Conservation (phyloP, 371 early-diverging fungal genomes). For the Synchytrium microbalum region DNA sequence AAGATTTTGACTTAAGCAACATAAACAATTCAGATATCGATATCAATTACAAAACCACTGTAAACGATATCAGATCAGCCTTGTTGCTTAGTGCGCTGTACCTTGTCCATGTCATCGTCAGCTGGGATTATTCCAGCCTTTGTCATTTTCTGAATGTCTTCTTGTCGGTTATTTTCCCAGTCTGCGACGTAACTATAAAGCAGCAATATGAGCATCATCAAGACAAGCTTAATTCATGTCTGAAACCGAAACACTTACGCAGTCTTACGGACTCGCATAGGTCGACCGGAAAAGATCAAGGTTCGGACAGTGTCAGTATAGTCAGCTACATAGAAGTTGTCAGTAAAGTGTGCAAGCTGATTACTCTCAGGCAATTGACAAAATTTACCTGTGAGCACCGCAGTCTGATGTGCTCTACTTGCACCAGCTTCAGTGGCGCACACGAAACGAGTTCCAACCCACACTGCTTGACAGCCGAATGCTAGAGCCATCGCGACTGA, state of each 20-base stretch:
- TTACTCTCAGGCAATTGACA: slow-evolving; percentile 24
- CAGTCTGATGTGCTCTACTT: slow-evolving; percentile 12
- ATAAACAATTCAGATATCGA: slow-evolving; percentile 16
- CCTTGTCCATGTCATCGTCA: not conserved
- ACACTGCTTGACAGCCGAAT: slow-evolving; percentile 31
- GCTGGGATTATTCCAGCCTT: slow-evolving; percentile 23
- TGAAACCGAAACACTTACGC: slow-evolving; percentile 3
- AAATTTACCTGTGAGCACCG: slow-evolving; percentile 20
- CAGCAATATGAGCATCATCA: too few relatives aligned
- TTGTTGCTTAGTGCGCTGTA: too few relatives aligned
- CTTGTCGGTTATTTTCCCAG: slow-evolving; percentile 26
- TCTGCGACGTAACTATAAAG: slow-evolving; percentile 1
- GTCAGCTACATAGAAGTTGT: too few relatives aligned
- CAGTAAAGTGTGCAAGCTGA: slow-evolving; percentile 25
- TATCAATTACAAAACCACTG: slow-evolving; percentile 11
- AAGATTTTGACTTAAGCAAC: not conserved
- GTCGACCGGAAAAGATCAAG: slow-evolving; percentile 33
- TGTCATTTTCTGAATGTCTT: slow-evolving; percentile 25
- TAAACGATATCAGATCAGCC: slow-evolving; percentile 7
- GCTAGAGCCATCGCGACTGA: too few relatives aligned
- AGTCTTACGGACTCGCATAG: slow-evolving; percentile 27
- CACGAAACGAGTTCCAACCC: slow-evolving; percentile 38
- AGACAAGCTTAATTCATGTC: not conserved
- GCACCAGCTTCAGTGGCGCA: slow-evolving; percentile 33
- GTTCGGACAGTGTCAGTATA: slow-evolving; percentile 32